Percentiles rank a stretch among this genome's conserved stretches.
phyloP scores from a whole-genome alignment of 2,329 filamentous ascomycete genomes.

The Botrytis fabae region DNA sequence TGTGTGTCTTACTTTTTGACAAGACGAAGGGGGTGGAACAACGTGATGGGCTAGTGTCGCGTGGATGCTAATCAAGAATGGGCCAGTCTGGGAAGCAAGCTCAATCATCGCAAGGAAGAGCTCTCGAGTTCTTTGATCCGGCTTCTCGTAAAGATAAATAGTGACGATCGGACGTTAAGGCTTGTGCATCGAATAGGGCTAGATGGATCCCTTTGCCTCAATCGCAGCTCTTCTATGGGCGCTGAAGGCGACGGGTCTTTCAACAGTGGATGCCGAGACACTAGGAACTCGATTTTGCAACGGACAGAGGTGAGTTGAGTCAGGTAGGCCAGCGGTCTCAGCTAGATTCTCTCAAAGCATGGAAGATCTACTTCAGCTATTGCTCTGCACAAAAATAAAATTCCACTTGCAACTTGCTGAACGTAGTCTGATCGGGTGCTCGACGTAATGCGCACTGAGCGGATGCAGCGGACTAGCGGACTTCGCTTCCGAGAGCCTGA shows the following conservation, averaged over 20 bases:
- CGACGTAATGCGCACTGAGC: not conserved
- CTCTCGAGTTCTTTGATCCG: not conserved
- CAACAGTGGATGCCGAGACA: not conserved
- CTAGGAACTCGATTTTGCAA: too few species aligned
- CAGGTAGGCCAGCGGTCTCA: not conserved
- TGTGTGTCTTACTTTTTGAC: conserved; percentile 21
- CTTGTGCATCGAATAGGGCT: not conserved
- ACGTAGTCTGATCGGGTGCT: not conserved
- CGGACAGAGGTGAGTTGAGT: not conserved
- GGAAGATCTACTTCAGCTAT: not conserved
- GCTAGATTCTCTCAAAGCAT: not conserved
- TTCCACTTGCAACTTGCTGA: not conserved
- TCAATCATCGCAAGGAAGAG: not conserved
- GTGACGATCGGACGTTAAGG: not conserved
- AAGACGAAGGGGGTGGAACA: not conserved
- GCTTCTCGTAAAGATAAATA: not conserved
- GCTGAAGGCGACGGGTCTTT: not conserved
- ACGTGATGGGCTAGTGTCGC: not conserved
- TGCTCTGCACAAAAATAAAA: not conserved
- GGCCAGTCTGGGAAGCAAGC: not conserved
- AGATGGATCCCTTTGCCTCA: not conserved
- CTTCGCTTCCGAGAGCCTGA: not conserved
- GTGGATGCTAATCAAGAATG: not conserved
- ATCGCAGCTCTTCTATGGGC: not conserved
- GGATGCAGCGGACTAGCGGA: not conserved